Conservation (phyloP, 257 asterid genomes). For the Nemophila menziesii region DNA sequence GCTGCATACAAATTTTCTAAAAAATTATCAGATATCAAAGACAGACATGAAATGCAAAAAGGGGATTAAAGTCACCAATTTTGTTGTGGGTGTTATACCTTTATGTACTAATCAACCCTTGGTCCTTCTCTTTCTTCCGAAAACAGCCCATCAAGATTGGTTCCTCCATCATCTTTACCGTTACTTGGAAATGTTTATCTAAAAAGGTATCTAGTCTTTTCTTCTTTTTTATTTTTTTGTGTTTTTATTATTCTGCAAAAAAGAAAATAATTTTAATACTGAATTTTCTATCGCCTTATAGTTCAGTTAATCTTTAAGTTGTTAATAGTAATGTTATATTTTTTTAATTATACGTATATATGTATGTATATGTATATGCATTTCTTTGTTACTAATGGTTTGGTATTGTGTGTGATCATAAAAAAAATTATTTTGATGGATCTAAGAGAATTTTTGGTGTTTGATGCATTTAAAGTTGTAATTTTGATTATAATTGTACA, state of each 20-base stretch:
- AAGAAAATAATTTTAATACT: neutral
- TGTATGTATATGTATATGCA: no score
- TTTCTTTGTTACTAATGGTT: neutral
- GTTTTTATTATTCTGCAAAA: neutral
- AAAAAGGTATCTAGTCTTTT: constrained; percentile 34
- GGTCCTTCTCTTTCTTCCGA: neutral
- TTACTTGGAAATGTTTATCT: constrained; percentile 85
- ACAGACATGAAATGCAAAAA: neutral
- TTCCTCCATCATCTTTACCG: constrained; percentile 64
- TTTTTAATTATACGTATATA: neutral
- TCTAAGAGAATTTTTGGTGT: no score
- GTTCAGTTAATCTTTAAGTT: neutral
- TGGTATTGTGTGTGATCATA: neutral
- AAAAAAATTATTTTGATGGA: neutral
- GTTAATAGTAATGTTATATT: no score
- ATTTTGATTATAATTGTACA: neutral
- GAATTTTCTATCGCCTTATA: neutral
- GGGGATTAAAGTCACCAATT: neutral
- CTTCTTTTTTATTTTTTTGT: neutral
- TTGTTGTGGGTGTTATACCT: neutral
- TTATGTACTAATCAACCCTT: neutral
- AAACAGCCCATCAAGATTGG: constrained; percentile 2
- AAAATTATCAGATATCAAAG: constrained; percentile 4
- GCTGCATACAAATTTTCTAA: no score
- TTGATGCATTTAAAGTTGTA: no score